Conservation (phyloP, 495 filamentous ascomycete genomes). For the Podospora anserina region DNA sequence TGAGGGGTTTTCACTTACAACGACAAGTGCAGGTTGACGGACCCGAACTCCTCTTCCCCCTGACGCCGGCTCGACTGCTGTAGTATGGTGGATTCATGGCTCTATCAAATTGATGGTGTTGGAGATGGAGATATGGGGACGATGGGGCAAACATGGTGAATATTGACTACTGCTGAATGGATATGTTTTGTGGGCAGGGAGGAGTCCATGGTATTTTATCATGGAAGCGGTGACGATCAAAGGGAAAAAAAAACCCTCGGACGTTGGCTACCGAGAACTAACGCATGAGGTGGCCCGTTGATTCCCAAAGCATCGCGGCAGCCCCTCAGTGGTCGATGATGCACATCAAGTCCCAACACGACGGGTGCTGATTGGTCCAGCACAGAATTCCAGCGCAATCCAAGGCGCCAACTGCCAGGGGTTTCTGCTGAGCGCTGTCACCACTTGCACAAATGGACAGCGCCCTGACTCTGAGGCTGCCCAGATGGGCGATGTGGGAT, state of each 20-base stretch:
- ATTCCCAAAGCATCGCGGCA: slow-evolving; percentile 13
- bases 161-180: not conserved
- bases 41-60: not conserved
- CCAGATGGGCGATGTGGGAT: slow-evolving; percentile 3
- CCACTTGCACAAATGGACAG: not conserved
- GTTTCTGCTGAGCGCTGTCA: not conserved
- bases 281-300: slow-evolving; percentile 7
- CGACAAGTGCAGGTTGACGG: slow-evolving; percentile 1
- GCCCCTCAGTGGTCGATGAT: slow-evolving; percentile 7
- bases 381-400: not conserved
- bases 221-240: not conserved
- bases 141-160: not conserved
- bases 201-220: slow-evolving; percentile 1
- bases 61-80: not conserved
- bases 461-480: not conserved
- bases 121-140: not conserved
- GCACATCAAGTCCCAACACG: not conserved
- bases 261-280: not conserved
- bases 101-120: not conserved
- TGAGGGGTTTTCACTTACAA: slow-evolving; percentile 1
- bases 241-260: not conserved
- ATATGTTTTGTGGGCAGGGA: not conserved
- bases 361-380: slow-evolving; percentile 1
- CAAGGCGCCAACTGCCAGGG: not conserved
- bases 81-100: slow-evolving; percentile 6